These are phyloP conservation scores for Xeromyces bisporus DNA, from an alignment of 495 filamentous ascomycete species.

Conservation along the genomic window DNA sequence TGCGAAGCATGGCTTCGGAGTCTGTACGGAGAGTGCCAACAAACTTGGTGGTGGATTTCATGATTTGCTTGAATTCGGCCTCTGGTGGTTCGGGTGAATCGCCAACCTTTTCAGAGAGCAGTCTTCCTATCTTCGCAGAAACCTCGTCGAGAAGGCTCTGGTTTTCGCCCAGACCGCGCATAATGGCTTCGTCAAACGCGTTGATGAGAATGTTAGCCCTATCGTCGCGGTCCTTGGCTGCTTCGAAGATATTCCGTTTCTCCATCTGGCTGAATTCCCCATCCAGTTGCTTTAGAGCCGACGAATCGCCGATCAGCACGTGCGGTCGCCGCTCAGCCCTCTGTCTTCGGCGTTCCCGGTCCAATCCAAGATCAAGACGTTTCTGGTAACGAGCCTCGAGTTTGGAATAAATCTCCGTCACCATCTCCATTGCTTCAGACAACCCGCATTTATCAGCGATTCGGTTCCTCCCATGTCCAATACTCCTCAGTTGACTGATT, in stretches of 20 bases:
- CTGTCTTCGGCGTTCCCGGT: conserved; percentile 35
- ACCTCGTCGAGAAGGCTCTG: conserved; percentile 35
- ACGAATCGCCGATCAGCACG: conserved; percentile 33
- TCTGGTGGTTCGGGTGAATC: conserved; percentile 19
- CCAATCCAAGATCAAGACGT: conserved; percentile 32
- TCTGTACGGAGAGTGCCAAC: conserved; percentile 26
- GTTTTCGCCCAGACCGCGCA: conserved; percentile 35
- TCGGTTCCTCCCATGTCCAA: conserved; percentile 26
- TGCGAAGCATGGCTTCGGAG: conserved; percentile 34
- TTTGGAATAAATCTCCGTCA: conserved; percentile 29
- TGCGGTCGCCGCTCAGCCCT: conserved; percentile 33
- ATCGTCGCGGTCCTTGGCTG: conserved; percentile 31
- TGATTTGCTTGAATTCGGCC: conserved; percentile 27
- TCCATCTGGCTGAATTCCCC: conserved; percentile 38
- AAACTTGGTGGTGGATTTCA: conserved; percentile 25
- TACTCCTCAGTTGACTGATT: conserved; percentile 23
- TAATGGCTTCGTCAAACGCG: conserved; percentile 34
- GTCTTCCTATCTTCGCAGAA: conserved; percentile 19
- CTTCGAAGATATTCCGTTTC: conserved; percentile 32
- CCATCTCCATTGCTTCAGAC: conserved; percentile 28
- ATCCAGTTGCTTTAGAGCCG: conserved; percentile 30
- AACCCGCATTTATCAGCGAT: conserved; percentile 18
- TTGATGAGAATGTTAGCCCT: conserved; percentile 37
- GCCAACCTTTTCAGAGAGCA: conserved; percentile 18
- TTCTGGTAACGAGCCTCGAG: conserved; percentile 35